Evolutionary conservation across 345 rosid species (phyloP), one percentile per base, ranked within the genome.

Genomic region (Rhodomyrtus tomentosa): DNA sequence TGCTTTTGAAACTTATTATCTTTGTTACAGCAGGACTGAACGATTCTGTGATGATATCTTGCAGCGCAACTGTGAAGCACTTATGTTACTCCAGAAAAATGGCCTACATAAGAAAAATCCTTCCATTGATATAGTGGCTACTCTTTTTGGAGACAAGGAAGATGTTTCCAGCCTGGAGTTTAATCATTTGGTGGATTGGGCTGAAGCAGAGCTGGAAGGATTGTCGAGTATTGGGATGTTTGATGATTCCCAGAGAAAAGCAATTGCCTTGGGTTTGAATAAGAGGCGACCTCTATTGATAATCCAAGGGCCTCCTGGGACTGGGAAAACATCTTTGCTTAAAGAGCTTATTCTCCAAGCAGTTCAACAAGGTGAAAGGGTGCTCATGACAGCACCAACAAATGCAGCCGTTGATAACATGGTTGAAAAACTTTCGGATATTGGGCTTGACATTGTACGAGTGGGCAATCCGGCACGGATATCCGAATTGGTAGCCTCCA

Each of bases 281-380:
- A 93, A 93, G 91, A 94, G 94, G 85, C 89, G 93, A 5, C 98
- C 98, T 42, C 58, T 94, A 54, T 82, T 94, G 93, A 87, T 93
- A 89, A 90, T 96, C 83, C 97, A 95, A 89, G 99, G 99, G 81
- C 99, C 99, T 82, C 99, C 99, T 59, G 99, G 99, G 82, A 93
- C 98, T 22, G 98, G 99, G 59, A 96, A 96, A 93, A 93, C 99
- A 55, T 94, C 93, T 88, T 87, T 96, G 92, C 98, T 96, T 45
- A 95, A 90, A 85, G 99, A 96, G 89, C 88, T 94, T 72, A 90
- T 94, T 85, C 85, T 90, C 55, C 92, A 90, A 58, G 92, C 98
- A 83, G 98, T 91, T 89, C 94, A 91, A 85, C 97, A 92, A 87
- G 99, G 97, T 50, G 99, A 96, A 91, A 93, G 93, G 90, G 99